A percentile compares a stretch with the other conserved stretches of the same genome.
These are phyloP conservation scores for Prosopis cineraria DNA, from an alignment of 306 rosid genomes.

Conservation along the genomic window DNA sequence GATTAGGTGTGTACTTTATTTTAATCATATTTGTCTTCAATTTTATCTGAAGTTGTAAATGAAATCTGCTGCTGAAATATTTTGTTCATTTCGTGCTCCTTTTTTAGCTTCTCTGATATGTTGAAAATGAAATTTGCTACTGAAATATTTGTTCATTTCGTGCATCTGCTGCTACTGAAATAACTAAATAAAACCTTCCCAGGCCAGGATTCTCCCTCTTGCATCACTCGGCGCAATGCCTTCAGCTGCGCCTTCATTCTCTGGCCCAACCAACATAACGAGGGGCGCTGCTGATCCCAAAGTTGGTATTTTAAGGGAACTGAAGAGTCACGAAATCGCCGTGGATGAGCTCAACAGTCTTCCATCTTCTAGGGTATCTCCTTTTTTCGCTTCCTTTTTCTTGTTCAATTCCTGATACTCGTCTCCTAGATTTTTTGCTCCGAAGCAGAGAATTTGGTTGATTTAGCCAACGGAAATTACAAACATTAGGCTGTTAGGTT, in stretches of 20 bases:
- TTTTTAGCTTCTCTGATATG: too few species aligned
- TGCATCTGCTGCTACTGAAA: too few species aligned
- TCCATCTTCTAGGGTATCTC: slow-evolving; percentile 58
- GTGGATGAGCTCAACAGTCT: slow-evolving; percentile 70
- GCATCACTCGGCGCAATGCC: neutral
- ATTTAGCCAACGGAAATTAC: neutral
- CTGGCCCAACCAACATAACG: neutral
- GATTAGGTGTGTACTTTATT: too few species aligned
- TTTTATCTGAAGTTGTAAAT: too few species aligned
- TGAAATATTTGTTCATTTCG: too few species aligned
- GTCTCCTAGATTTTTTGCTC: neutral
- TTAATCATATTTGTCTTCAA: too few species aligned
- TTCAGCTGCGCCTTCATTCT: neutral
- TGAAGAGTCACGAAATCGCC: slow-evolving; percentile 69
- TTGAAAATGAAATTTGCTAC: too few species aligned
- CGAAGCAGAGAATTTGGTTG: neutral
- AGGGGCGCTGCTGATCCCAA: slow-evolving; percentile 26
- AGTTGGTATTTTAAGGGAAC: slow-evolving; percentile 38
- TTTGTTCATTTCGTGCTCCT: too few species aligned
- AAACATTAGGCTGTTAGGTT: neutral
- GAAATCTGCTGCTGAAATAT: too few species aligned
- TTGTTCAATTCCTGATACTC: neutral
- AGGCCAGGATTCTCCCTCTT: neutral
- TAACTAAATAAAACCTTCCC: neutral
- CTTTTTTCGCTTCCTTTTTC: neutral